Conservation (phyloP, 441 rosid species). For the Erodium chrysanthum region DNA sequence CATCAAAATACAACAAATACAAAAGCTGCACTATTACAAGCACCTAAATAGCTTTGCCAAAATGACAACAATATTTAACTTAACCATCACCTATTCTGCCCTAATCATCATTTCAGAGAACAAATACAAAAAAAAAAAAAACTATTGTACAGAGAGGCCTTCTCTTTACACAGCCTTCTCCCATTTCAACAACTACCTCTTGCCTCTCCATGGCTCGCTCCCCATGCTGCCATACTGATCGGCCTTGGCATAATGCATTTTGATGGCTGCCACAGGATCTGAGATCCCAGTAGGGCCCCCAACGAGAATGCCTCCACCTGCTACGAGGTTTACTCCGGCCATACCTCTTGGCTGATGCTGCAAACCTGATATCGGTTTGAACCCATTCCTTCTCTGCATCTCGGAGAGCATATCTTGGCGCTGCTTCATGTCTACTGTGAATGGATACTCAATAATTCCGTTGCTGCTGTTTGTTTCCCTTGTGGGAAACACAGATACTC, state of each 20-base stretch:
- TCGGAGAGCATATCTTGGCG: conserved; percentile 34
- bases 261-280: conserved; percentile 53
- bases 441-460: conserved; percentile 41
- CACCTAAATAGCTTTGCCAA: conserved; percentile 28
- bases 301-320: conserved; percentile 36
- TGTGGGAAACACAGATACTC: conserved; percentile 26
- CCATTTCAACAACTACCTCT: conserved; percentile 30
- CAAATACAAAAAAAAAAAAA: conserved; percentile 36
- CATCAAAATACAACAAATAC: conserved; percentile 48
- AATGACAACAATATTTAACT: not conserved
- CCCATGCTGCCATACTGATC: conserved; percentile 20
- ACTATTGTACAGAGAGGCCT: too few species aligned
- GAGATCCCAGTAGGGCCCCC: conserved; percentile 36
- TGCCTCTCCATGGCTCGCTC: conserved; percentile 46
- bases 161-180: conserved; percentile 16
- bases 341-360: conserved; percentile 36
- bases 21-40: conserved; percentile 38
- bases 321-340: conserved; percentile 38
- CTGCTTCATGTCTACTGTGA: conserved; percentile 34
- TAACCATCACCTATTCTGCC: conserved; percentile 16
- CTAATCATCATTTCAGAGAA: conserved; percentile 27
- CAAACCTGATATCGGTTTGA: conserved; percentile 33
- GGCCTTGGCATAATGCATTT: conserved; percentile 40
- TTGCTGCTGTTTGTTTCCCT: conserved; percentile 20
- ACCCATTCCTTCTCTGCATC: conserved; percentile 36